phyloP scores from a whole-genome alignment of 2,329 filamentous ascomycete genomes.

The Huntiella savannae region DNA sequence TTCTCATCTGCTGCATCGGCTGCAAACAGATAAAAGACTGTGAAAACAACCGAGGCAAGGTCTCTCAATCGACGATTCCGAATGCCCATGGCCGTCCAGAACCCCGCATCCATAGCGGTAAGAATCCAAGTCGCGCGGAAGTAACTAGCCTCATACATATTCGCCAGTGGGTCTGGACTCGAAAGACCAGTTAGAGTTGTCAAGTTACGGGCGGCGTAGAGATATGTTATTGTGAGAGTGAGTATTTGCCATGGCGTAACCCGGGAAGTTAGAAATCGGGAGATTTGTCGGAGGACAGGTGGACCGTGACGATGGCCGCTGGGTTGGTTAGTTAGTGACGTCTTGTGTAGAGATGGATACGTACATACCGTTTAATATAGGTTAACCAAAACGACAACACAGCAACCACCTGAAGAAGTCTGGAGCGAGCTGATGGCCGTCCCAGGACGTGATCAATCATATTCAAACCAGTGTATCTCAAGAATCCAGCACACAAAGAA shows the following conservation, averaged over 20 bases:
- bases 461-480: slow-evolving; percentile 2
- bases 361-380: slow-evolving; percentile 53
- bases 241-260: slow-evolving; percentile 83
- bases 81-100: slow-evolving; percentile 97
- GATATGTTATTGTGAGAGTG: slow-evolving; percentile 69
- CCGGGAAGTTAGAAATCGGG: slow-evolving; percentile 46
- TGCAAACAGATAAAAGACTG: slow-evolving; percentile 75
- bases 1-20: slow-evolving; percentile 94
- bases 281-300: slow-evolving; percentile 52
- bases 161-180: slow-evolving; percentile 80
- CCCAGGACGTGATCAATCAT: slow-evolving; percentile 82
- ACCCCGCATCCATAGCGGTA: slow-evolving; percentile 85
- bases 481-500: too few species aligned
- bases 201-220: slow-evolving; percentile 85
- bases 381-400: slow-evolving; percentile 83
- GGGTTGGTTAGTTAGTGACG: slow-evolving; percentile 1
- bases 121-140: slow-evolving; percentile 95
- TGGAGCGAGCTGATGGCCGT: slow-evolving; percentile 74
- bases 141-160: slow-evolving; percentile 80
- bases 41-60: slow-evolving; percentile 65
- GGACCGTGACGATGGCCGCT: slow-evolving; percentile 81
- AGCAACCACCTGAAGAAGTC: slow-evolving; percentile 78
- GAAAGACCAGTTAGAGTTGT: slow-evolving; percentile 81
- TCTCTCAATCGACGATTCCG: slow-evolving; percentile 61
- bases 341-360: background rate